These are phyloP conservation scores for Lyophyllum semitale DNA, from an alignment of 768 basidiomycete genomes.

Conservation along the genomic window DNA sequence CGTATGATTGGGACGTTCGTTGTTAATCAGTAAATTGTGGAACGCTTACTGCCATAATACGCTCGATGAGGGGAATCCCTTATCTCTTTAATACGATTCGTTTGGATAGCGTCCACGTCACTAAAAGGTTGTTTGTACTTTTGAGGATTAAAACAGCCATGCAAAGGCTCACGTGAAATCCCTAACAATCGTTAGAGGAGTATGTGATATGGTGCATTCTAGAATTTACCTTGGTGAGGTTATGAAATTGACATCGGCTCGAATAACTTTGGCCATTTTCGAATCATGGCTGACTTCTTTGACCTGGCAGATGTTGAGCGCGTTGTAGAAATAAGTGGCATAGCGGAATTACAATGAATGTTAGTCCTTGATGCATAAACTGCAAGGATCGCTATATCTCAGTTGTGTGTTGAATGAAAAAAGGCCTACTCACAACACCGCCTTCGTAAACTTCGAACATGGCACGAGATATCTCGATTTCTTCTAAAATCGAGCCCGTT, in stretches of 20 bases:
- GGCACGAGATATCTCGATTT: constrained; percentile 80
- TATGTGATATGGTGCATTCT: not conserved
- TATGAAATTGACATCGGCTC: constrained; percentile 82
- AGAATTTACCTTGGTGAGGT: constrained; percentile 63
- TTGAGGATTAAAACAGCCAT: not conserved
- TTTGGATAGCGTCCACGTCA: constrained; percentile 76
- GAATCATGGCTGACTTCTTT: constrained; percentile 81
- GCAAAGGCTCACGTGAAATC: constrained; percentile 67
- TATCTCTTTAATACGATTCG: constrained; percentile 71
- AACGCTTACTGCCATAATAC: constrained; percentile 71
- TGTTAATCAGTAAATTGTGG: not conserved
- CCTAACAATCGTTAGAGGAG: constrained; percentile 32
- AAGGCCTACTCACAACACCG: constrained; percentile 58
- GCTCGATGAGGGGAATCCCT: constrained; percentile 53
- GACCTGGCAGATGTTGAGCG: constrained; percentile 44
- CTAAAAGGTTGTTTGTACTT: constrained; percentile 35
- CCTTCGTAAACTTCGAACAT: constrained; percentile 91
- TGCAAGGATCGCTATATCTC: constrained; percentile 23
- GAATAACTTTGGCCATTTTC: constrained; percentile 67
- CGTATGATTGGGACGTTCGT: not conserved
- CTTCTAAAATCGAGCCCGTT: constrained; percentile 61
- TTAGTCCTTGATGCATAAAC: constrained; percentile 88
- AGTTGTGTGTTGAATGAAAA: not conserved
- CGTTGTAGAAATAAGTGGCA: not conserved
- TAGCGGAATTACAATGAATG: constrained; percentile 62